Evolutionary conservation across 73 alveolate genomes (phyloP).

Genomic region (Symbiodinium natans): DNA sequence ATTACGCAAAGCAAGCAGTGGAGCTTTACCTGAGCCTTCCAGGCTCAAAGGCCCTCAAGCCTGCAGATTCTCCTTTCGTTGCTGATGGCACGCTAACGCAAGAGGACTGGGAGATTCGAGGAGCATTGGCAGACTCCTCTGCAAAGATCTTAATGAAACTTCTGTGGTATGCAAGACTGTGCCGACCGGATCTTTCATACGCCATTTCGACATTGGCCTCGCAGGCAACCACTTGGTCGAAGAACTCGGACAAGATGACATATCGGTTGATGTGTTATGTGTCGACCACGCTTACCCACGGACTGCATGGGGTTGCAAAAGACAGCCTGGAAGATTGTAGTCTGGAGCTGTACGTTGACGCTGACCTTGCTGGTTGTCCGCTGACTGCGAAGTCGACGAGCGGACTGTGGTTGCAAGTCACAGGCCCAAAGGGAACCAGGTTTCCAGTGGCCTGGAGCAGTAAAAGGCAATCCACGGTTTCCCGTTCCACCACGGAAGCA

Average conservation of each 20-base stretch:
- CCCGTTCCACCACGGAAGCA: neutral
- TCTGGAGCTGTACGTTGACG: neutral
- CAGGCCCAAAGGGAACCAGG: neutral
- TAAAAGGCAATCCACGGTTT: neutral
- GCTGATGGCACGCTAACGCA: neutral
- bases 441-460: slow-evolving; percentile 2
- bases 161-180: neutral
- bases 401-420: neutral
- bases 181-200: neutral
- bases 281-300: neutral
- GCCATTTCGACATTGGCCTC: neutral
- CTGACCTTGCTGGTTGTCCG: neutral
- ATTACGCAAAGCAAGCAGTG: neutral
- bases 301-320: neutral
- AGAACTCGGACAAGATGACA: neutral
- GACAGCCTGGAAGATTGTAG: neutral
- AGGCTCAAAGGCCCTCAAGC: neutral
- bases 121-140: neutral
- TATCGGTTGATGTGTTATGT: neutral
- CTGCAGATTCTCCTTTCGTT: neutral
- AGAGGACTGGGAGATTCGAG: neutral
- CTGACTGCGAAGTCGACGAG: neutral
- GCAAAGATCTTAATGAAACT: neutral
- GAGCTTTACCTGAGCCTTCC: neutral
- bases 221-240: neutral